phyloP scores from a whole-genome alignment of 257 asterid genomes.

The Prunella vulgaris region DNA sequence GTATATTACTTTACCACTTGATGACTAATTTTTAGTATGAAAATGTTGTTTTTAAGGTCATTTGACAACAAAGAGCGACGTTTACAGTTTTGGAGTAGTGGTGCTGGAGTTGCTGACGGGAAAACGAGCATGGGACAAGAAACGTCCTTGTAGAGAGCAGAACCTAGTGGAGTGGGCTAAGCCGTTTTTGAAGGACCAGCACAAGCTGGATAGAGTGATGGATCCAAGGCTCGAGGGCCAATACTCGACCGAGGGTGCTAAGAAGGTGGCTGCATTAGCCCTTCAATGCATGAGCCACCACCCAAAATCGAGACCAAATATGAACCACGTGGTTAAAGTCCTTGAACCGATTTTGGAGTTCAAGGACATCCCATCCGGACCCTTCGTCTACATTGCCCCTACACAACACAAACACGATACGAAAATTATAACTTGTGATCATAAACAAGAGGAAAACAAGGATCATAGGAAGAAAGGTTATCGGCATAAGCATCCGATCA shows the following conservation, averaged over 20 bases:
- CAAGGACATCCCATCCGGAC: slow-evolving; percentile 43
- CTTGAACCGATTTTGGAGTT: slow-evolving; percentile 42
- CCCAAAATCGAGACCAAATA: slow-evolving; percentile 60
- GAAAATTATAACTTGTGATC: slow-evolving; percentile 6
- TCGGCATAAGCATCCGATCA: slow-evolving; percentile 38
- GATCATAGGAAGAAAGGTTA: slow-evolving; percentile 31
- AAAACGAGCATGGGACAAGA: slow-evolving; percentile 47
- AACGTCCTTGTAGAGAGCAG: slow-evolving; percentile 49
- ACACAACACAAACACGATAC: slow-evolving; percentile 19
- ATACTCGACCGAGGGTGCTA: slow-evolving; percentile 63
- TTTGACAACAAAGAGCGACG: slow-evolving; percentile 68
- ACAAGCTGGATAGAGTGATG: slow-evolving; percentile 50
- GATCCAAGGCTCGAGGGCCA: slow-evolving; percentile 74
- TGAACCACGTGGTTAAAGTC: slow-evolving; percentile 51
- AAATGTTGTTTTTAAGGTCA: slow-evolving; percentile 41
- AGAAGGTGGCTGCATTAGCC: slow-evolving; percentile 64
- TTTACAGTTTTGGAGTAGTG: slow-evolving; percentile 76
- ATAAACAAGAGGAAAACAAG: slow-evolving; percentile 16
- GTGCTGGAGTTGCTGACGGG: slow-evolving; percentile 70
- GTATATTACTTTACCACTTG: too few species aligned
- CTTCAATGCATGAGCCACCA: slow-evolving; percentile 52
- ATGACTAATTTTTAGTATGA: not conserved
- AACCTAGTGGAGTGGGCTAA: slow-evolving; percentile 73
- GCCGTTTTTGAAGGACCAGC: slow-evolving; percentile 63
- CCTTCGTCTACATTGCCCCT: slow-evolving; percentile 54